Base-by-base conservation (phyloP, 2,329 filamentous ascomycete genomes). In the Pseudocercospora pini-densiflorae region DNA sequence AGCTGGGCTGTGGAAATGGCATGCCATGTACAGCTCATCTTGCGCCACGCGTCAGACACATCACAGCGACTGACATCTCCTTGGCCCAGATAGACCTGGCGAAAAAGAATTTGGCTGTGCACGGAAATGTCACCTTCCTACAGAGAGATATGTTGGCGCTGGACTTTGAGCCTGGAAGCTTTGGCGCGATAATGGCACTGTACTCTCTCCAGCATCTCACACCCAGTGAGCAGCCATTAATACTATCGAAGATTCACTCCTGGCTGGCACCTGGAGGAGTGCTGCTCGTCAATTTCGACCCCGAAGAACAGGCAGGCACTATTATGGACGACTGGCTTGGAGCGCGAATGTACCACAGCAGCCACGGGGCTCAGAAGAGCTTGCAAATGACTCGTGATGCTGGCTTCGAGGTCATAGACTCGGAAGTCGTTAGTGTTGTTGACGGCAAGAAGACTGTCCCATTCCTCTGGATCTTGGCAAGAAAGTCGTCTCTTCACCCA, bases 1-100 rank as follows among this genome's bases (percentile, higher is more conserved):
- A 81, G 61, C 70, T 81, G 33, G 79, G 80, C 61, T 81, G 79
- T 64, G 79, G 79, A 21, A 74, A 78, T 24, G 79, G 79, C 4
- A 64, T 78, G 1, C 79, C 79, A 4, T 62, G 66, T 16, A 71
- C 69, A 5, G 61, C 67, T 24, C 64, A 66, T 21, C 70, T 76
- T 16, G 68, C 72, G 31, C 19, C 60, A 16, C 43, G 40, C 21
- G 61, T 57, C 1, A 53, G 53, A 16, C 47, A 23, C 61, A 70
- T 71, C 19, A 40, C 64, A 14, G 68, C 68, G 1, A 71, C 70
- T 66, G 70, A 70, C 45, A 66, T 71, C 55, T 71, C 70, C 8
- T 47, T 27, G 12, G 43, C 45, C n/a, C 68, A 71, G 47, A 45
- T 70, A 9, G 57, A 55, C n/a, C 8, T 69, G 3, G 70, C 66